Conservation (phyloP, 306 rosid species). For the Acacia acuminata region DNA sequence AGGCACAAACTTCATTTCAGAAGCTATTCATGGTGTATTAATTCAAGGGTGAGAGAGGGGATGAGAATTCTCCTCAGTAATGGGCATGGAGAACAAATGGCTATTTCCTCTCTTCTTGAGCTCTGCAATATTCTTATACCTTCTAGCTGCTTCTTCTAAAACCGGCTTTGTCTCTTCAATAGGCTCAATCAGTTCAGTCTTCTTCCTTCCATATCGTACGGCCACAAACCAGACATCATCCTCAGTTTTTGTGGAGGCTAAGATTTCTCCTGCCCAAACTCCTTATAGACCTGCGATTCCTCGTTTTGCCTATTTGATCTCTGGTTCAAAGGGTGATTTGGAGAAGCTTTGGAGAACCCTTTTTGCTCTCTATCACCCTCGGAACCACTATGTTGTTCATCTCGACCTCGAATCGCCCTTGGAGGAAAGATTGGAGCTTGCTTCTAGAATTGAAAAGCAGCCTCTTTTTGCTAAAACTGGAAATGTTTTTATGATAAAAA, state of each 20-base stretch:
- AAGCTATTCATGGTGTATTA: conserved; percentile 27
- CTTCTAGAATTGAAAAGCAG: conserved; percentile 68
- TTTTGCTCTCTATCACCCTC: conserved; percentile 80
- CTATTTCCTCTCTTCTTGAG: conserved; percentile 61
- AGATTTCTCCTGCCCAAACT: conserved; percentile 41
- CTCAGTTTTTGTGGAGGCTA: conserved; percentile 45
- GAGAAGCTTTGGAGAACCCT: conserved; percentile 97
- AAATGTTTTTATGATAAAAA: conserved; percentile 72
- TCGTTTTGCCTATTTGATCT: conserved; percentile 82
- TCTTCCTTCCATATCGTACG: conserved; percentile 59
- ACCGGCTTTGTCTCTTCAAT: conserved; percentile 64
- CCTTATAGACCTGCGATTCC: conserved; percentile 47
- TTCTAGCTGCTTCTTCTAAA: conserved; percentile 76
- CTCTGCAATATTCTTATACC: conserved; percentile 62
- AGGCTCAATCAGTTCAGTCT: conserved; percentile 67
- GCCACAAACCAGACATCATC: conserved; percentile 43
- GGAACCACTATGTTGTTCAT: conserved; percentile 86
- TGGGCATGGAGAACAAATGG: conserved; percentile 92
- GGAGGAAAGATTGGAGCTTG: conserved; percentile 80
- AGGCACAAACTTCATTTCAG: conserved; percentile 6
- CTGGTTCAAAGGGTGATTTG: conserved; percentile 92
- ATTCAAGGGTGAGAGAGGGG: conserved; percentile 22
- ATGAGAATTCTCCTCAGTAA: conserved; percentile 43
- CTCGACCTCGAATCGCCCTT: conserved; percentile 76
- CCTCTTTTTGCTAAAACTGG: conserved; percentile 67